phyloP scores from a whole-genome alignment of 2,329 filamentous ascomycete species.

The Microdochium trichocladiopsis region DNA sequence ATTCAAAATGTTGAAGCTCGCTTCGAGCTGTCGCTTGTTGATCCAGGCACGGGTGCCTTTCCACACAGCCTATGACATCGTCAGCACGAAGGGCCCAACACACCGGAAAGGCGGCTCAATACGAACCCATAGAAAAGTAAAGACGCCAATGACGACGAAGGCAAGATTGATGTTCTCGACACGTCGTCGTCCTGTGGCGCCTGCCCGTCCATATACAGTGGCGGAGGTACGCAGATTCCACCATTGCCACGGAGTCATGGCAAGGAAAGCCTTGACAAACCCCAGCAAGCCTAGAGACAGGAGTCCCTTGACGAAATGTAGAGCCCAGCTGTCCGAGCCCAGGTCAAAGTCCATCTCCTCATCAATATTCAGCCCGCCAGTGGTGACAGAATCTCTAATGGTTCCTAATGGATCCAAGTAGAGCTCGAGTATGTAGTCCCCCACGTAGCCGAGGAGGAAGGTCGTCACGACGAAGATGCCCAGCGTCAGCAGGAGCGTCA shows the following conservation, averaged over 20 bases:
- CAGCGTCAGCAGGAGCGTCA: constrained; percentile 66
- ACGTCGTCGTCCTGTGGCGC: constrained; percentile 65
- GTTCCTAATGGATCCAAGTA: constrained; percentile 73
- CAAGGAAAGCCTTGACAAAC: constrained; percentile 72
- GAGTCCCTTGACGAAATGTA: constrained; percentile 85
- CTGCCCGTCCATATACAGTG: constrained; percentile 25
- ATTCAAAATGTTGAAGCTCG: constrained; percentile 76
- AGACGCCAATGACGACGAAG: constrained; percentile 71
- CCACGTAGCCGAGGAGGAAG: constrained; percentile 83
- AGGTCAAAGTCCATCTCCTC: constrained; percentile 37
- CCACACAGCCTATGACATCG: constrained; percentile 59
- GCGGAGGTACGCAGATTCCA: constrained; percentile 63
- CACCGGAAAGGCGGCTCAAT: neutral
- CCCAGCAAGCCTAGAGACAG: constrained; percentile 85
- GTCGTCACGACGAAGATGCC: constrained; percentile 63
- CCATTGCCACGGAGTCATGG: constrained; percentile 69
- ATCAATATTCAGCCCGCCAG: constrained; percentile 26
- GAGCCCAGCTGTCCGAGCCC: constrained; percentile 58
- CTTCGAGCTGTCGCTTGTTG: constrained; percentile 64
- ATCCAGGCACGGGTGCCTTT: constrained; percentile 72
- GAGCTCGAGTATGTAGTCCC: constrained; percentile 84
- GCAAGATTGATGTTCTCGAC: constrained; percentile 73
- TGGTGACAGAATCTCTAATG: constrained; percentile 43
- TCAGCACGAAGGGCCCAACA: neutral
- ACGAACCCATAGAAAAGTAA: constrained; percentile 71